phyloP scores from a whole-genome alignment of 208 protist species.

The Tetramitus jugosus region DNA sequence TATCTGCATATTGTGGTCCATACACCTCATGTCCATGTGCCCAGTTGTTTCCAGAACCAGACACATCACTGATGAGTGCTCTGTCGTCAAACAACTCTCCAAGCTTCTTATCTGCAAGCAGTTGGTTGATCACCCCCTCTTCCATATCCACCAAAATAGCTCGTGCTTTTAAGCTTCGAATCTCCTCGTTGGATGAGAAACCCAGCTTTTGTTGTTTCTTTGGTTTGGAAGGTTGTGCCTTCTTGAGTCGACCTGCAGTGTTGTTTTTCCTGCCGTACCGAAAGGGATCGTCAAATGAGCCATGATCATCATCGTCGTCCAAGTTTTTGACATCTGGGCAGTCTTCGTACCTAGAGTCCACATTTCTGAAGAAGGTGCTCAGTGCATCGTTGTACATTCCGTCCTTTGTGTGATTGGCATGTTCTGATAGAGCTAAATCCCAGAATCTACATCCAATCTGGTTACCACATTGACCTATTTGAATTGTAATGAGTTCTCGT shows the following conservation, averaged over 20 bases:
- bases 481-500: too few relatives aligned
- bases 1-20: slow-evolving; percentile 91
- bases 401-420: slow-evolving; percentile 42
- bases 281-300: neutral
- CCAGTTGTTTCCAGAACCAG: slow-evolving; percentile 97
- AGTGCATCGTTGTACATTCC: slow-evolving; percentile 45
- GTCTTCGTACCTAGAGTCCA: slow-evolving; percentile 27
- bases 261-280: too few relatives aligned
- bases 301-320: neutral
- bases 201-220: neutral
- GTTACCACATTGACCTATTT: slow-evolving; percentile 84
- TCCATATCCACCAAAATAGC: slow-evolving; percentile 92
- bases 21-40: slow-evolving; percentile 95
- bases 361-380: slow-evolving; percentile 53
- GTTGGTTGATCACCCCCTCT: slow-evolving; percentile 73
- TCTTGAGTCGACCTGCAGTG: too few relatives aligned
- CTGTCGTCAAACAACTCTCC: slow-evolving; percentile 74
- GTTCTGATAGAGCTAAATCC: slow-evolving; percentile 86
- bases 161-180: slow-evolving; percentile 58
- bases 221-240: neutral
- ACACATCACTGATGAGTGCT: slow-evolving; percentile 90
- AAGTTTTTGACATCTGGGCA: neutral
- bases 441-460: slow-evolving; percentile 86
- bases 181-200: neutral
- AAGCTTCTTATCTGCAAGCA: slow-evolving; percentile 65